Conservation (phyloP, 495 filamentous ascomycete genomes). For the Penicillium waksmanii region DNA sequence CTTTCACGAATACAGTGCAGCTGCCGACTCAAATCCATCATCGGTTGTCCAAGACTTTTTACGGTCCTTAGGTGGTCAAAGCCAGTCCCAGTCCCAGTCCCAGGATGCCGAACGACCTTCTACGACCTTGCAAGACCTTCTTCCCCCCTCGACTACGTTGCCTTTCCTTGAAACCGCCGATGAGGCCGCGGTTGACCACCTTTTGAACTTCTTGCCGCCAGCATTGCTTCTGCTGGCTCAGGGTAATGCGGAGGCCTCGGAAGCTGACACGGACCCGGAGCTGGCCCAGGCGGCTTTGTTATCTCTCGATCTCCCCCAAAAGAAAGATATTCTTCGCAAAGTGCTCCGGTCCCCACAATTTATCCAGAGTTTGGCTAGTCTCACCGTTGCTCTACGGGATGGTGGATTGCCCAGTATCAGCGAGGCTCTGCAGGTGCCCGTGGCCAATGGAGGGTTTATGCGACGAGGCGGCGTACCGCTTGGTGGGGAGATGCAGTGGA, state of each 20-base stretch:
- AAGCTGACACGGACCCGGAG: slow-evolving; percentile 67
- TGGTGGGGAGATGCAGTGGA: slow-evolving; percentile 90
- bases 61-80: slow-evolving; percentile 69
- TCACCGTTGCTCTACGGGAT: slow-evolving; percentile 87
- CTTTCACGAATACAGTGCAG: slow-evolving; percentile 35
- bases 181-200: slow-evolving; percentile 66
- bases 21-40: slow-evolving; percentile 58
- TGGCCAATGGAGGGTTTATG: slow-evolving; percentile 82
- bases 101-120: slow-evolving; percentile 64
- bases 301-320: slow-evolving; percentile 75
- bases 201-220: slow-evolving; percentile 77
- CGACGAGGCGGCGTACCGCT: slow-evolving; percentile 72
- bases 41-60: slow-evolving; percentile 83
- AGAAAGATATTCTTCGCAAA: slow-evolving; percentile 77
- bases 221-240: slow-evolving; percentile 72
- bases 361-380: slow-evolving; percentile 76
- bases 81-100: slow-evolving; percentile 31
- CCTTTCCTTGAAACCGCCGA: slow-evolving; percentile 72
- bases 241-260: slow-evolving; percentile 59
- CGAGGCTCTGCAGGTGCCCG: slow-evolving; percentile 76
- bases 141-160: slow-evolving; percentile 74
- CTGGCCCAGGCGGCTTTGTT: slow-evolving; percentile 70
- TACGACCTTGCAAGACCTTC: slow-evolving; percentile 85
- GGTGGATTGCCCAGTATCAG: slow-evolving; percentile 90
- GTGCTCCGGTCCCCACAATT: slow-evolving; percentile 93